Evolutionary conservation across 768 basidiomycete species (phyloP), one percentile per base, ranked within the genome.

Genomic region (Rhodotorula graminis): DNA sequence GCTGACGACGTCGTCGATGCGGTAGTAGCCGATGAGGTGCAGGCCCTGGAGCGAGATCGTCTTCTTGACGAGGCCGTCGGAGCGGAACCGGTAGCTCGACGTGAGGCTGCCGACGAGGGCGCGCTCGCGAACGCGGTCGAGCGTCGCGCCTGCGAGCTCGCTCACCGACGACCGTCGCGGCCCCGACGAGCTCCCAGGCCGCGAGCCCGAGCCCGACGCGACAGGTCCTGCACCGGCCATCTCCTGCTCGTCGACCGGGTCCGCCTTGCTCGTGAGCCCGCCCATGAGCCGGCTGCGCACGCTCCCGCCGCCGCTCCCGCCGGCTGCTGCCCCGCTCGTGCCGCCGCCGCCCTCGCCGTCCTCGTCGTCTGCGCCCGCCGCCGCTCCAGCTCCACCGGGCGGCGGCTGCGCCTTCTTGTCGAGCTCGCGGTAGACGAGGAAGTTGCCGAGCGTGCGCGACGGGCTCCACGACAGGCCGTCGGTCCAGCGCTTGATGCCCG

Each of bases 381-480:
- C 61, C 37, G 19, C 52, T 21, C 27, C 52, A 2, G 29, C 61
- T 21, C 2, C 37, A 9, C 14, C 27, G 40, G 27, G 16, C 4
- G 18, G 25, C 47, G 29, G 23, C 37, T 27, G 19, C 8, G 47
- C n/a, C 61, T 73, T 88, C 82, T 92, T 92, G 81, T 93, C 92
- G 12, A 91, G 92, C 82, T 96, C 92, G 74, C 93, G 89, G 82
- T 97, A 97, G 73, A 92, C 90, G 77, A 98, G 84, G 80, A 96
- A 98, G 81, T 97, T 97, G 77, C 92, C 92, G 70, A 96, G 83
- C 74, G 96, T 96, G 69, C 94, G 85, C 75, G 89, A 90, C 0
- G 94, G 94, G 76, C 89, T 91, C 94, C 94, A 96, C 80, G 90
- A 90, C 80, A 91, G 89, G n/a, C 93, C 93, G 82, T 98, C 94